Percentiles rank a stretch among this genome's conserved stretches.
Conservation (phyloP, 1,139 yeast species). For the Lodderomyces margitis region DNA sequence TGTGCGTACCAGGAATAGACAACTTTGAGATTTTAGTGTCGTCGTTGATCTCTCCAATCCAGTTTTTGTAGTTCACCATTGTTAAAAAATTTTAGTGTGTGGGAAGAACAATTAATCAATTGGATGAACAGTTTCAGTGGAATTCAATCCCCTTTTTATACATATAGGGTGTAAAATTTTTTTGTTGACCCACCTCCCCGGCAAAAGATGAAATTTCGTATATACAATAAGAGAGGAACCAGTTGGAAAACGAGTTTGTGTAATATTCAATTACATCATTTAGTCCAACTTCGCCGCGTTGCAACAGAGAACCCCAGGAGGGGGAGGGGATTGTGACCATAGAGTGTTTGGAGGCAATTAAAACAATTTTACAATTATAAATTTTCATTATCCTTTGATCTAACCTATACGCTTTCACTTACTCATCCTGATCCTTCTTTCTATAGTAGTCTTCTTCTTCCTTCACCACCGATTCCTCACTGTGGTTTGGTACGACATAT, state of each 20-base stretch:
- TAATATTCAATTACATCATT: not conserved
- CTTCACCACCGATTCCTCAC: conserved; percentile 10
- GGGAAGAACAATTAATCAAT: not conserved
- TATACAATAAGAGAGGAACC: not conserved
- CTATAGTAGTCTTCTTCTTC: conserved; percentile 11
- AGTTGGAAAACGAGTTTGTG: not conserved
- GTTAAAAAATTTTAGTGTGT: conserved; percentile 8
- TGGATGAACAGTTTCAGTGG: not conserved
- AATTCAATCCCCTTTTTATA: not conserved
- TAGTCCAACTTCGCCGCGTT: no score
- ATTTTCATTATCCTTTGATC: not conserved
- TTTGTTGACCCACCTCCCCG: not conserved
- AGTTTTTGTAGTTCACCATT: conserved; percentile 45
- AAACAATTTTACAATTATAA: no score
- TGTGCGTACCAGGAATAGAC: conserved; percentile 79
- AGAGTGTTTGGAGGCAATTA: no score
- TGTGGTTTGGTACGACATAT: conserved; percentile 49
- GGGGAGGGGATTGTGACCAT: no score
- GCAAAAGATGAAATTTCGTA: not conserved
- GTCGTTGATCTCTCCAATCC: conserved; percentile 59
- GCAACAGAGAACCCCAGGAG: no score
- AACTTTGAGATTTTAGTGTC: conserved; percentile 51
- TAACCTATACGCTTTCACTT: not conserved
- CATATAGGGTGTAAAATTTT: not conserved
- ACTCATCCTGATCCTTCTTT: conserved; percentile 5